Base-by-base conservation (phyloP, 2,329 filamentous ascomycete genomes). In the Monosporascus ibericus region DNA sequence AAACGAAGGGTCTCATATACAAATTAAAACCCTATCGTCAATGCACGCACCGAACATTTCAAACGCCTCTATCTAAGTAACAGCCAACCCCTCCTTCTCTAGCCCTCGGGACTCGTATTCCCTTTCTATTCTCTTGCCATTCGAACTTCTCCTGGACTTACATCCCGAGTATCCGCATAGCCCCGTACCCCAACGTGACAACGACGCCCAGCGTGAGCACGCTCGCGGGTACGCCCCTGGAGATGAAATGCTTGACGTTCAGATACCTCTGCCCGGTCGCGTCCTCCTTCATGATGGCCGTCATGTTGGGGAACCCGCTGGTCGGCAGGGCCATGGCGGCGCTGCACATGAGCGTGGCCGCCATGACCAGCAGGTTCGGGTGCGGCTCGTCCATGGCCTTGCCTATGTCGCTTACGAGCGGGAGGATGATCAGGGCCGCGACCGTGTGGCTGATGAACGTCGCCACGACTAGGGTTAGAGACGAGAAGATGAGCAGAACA, bases 221-320 rank as follows among this genome's bases (percentile, higher is more conserved):
- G 70, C 88, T 95, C 65, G 88, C 86, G 1, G 94, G 92, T 38
- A 99, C 83, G 65, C 94, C 94, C n/a, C 92, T 79, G 49, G 88
- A 95, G 64, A 99, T 86, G 71, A 99, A 99, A 69, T 99, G 94
- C 66, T 88, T 88, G 49, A 99, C 95, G 55, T 87, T 79, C 50
- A 99, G 79, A 66, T 99, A 99, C 52, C 94, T 80, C 67, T 95
- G 90, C 8, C 94, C 94, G 0, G 92, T 95, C 0, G 89, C 82
- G 63, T 99, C 92, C 72, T 99, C 94, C 79, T 97, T 97, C 94
- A 99, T 97, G 64, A 99, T 97, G 4, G 94, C 94, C 65, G 94
- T 99, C 94, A 99, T 99, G 63, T 99, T 99, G 2, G 94, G 94
- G 74, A 99, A 99, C 8, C 94, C 95, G 67, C 87, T 92, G 0